These are phyloP conservation scores for Nicotiana tabacum DNA, from an alignment of 257 asterid species.

Conservation along the genomic window DNA sequence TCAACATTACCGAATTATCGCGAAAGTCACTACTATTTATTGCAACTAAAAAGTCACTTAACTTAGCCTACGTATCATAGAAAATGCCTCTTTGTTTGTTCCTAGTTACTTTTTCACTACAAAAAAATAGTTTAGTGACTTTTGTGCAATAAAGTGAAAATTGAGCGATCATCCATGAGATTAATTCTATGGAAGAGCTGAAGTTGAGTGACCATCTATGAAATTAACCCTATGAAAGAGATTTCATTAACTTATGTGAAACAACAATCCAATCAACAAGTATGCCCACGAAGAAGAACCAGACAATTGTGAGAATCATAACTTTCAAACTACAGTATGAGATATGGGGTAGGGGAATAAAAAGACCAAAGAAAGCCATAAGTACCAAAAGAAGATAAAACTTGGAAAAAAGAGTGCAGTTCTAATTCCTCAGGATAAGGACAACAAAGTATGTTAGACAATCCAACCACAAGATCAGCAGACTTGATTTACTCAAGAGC, in stretches of 20 bases:
- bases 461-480: not conserved
- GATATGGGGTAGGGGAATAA: not conserved
- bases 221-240: no score
- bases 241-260: not conserved
- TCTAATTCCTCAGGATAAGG: not conserved
- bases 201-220: no score
- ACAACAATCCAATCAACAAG: not conserved
- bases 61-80: no score
- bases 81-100: no score
- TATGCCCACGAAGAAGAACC: not conserved
- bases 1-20: no score
- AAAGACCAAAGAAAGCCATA: not conserved
- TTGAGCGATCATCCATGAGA: no score
- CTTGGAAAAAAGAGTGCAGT: not conserved
- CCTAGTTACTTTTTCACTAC: no score
- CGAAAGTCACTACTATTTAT: no score
- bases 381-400: conserved; percentile 3
- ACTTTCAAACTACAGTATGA: not conserved
- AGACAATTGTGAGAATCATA: not conserved
- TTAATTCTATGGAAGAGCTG: no score
- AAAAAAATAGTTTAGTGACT: no score
- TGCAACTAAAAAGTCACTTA: no score
- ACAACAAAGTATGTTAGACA: not conserved
- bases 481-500: conserved; percentile 1
- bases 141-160: no score